Base-by-base conservation (phyloP, 139 green algal genomes). In the Spirogloea muscicola region DNA sequence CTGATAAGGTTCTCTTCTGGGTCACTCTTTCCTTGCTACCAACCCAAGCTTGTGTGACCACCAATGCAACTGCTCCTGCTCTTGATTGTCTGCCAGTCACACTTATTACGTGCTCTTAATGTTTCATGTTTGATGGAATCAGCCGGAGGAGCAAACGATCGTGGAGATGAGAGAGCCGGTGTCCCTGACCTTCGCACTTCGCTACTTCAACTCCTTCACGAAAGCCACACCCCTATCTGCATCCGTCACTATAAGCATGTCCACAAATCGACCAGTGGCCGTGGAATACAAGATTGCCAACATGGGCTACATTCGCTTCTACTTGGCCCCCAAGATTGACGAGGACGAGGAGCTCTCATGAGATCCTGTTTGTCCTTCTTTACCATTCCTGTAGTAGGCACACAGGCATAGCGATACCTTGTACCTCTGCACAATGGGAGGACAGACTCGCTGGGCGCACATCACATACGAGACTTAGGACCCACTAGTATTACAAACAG, bases 151-250 rank as follows among this genome's bases (percentile, higher is more conserved):
- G 62, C 55, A 87, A 34, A 91, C 89, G 16, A 84, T 79, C 7
- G 92, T 99, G n/a, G 87, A 98, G 61, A 83, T 97, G 60, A 83
- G 92, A 44, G 91, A 98, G 82, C 93, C 94, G 16, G 94, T 98
- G 18, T 78, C 83, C 1, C 88, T 97, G 10, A 96, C 91, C 13
- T 99, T 99, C 84, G 93, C 94, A 4, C 84, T 98, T 52, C 90
- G 94, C 37, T 99, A 98, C 88, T 86, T 99, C 48, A 96, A 95
- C 84, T 94, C 87, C 51, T 99, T 99, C 78, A 89, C 91, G 70
- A 98, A 98, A 85, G 92, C 90, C 37, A 89, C 88, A 27, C 72
- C 86, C 25, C 80, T 92, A 36, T 77, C 77, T 18, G 34, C 61
- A 2, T 73, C 84, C 27, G 91, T 95, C 27, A 90, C 87, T 59